A percentile compares a stretch with the other conserved stretches of the same genome.
Evolutionary conservation across 176 grass and related monocot species (phyloP).

Genomic region (Carex pumila): DNA sequence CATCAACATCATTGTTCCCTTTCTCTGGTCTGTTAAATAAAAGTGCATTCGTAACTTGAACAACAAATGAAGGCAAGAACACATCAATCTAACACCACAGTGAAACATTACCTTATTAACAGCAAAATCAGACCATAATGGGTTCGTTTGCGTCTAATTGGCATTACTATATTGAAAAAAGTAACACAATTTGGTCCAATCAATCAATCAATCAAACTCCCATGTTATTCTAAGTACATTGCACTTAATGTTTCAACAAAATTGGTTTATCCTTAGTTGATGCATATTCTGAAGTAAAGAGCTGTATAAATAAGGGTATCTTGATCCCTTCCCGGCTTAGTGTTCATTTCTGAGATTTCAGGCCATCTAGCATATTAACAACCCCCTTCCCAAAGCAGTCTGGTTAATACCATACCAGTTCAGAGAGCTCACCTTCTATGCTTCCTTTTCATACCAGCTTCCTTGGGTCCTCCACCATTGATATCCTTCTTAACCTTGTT

Average conservation of each 20-base stretch:
- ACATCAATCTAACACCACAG: not conserved
- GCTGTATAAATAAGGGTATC: too few relatives aligned
- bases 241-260: too few relatives aligned
- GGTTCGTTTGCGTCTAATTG: not conserved
- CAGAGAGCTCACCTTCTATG: not conserved
- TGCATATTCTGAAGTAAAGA: too few relatives aligned
- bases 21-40: not conserved
- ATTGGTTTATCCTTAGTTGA: too few relatives aligned
- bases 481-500: not conserved
- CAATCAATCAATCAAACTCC: too few relatives aligned
- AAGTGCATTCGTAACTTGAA: not conserved
- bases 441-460: not conserved
- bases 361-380: not conserved
- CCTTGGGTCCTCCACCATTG: not conserved
- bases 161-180: not conserved
- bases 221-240: too few relatives aligned
- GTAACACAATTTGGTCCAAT: not conserved
- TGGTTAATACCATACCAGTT: not conserved
- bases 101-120: not conserved
- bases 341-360: not conserved
- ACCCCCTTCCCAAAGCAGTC: too few relatives aligned
- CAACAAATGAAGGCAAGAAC: not conserved
- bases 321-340: too few relatives aligned
- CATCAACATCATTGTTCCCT: not conserved
- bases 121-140: not conserved